Conservation (phyloP, 345 rosid genomes). For the Aquilaria yunnanensis region DNA sequence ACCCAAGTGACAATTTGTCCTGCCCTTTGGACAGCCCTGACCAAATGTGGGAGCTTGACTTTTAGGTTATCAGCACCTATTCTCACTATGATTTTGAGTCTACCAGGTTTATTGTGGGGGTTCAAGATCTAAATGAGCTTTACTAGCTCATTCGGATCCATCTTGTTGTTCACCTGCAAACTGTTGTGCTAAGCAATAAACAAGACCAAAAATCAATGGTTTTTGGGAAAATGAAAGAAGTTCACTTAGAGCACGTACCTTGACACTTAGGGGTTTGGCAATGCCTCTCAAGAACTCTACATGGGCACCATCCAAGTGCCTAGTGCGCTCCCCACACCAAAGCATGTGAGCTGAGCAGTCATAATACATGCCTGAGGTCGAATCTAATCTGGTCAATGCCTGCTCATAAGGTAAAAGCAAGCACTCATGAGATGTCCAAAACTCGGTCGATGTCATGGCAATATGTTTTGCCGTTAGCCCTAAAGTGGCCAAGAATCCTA, state of each 20-base stretch:
- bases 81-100: conserved; percentile 47
- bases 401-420: conserved; percentile 60
- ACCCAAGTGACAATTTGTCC: conserved; percentile 70
- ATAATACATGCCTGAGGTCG: conserved; percentile 55
- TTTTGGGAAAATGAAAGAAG: not conserved
- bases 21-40: conserved; percentile 59
- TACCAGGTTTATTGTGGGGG: conserved; percentile 55
- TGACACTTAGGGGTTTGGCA: conserved; percentile 53
- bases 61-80: conserved; percentile 70
- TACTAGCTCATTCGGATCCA: conserved; percentile 62
- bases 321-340: conserved; percentile 65
- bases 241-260: conserved; percentile 22
- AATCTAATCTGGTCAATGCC: conserved; percentile 50
- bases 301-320: conserved; percentile 63
- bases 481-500: conserved; percentile 63
- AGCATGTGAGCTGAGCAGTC: conserved; percentile 68
- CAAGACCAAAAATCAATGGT: no score
- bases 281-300: conserved; percentile 59
- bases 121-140: conserved; percentile 50
- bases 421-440: conserved; percentile 68
- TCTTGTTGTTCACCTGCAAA: conserved; percentile 53
- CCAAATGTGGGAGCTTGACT: conserved; percentile 52
- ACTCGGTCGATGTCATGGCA: conserved; percentile 53
- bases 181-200: conserved; percentile 10
- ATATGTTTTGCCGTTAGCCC: conserved; percentile 54